phyloP scores from a whole-genome alignment of 1,284 basidiomycete species.

The Amylostereum areolatum region DNA sequence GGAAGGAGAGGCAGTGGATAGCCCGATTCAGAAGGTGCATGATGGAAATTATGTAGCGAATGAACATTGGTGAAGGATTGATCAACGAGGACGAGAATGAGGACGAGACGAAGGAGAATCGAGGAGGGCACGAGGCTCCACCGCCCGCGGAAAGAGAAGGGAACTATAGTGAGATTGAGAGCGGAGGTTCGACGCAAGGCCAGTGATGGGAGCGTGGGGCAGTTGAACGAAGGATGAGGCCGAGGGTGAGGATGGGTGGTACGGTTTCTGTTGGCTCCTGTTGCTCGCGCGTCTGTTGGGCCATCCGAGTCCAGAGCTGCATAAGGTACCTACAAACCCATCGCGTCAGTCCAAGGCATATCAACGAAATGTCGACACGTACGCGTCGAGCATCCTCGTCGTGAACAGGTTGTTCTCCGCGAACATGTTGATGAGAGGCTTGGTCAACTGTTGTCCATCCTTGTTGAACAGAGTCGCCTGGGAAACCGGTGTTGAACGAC shows the following conservation, averaged over 20 bases:
- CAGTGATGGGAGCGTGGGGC: constrained; percentile 19
- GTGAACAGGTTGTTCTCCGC: constrained; percentile 75
- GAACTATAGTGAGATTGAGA: too few species aligned
- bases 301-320: constrained; percentile 86
- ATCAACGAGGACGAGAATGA: too few species aligned
- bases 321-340: constrained; percentile 52
- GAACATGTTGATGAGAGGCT: constrained; percentile 54
- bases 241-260: constrained; percentile 8
- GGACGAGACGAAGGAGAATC: too few species aligned
- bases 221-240: constrained; percentile 10
- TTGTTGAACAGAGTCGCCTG: constrained; percentile 7
- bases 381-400: constrained; percentile 78
- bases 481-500: constrained; percentile 42
- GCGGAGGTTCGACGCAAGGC: not conserved
- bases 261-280: constrained; percentile 27
- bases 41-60: too few species aligned
- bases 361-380: constrained; percentile 25
- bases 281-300: constrained; percentile 29
- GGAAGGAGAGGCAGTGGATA: too few species aligned
- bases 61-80: too few species aligned
- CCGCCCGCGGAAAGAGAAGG: too few species aligned
- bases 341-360: constrained; percentile 3
- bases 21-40: too few species aligned
- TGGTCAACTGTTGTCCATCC: not conserved
- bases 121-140: too few species aligned